Evolutionary conservation across 257 asterid species (phyloP).

Genomic region (Solanum piurae): DNA sequence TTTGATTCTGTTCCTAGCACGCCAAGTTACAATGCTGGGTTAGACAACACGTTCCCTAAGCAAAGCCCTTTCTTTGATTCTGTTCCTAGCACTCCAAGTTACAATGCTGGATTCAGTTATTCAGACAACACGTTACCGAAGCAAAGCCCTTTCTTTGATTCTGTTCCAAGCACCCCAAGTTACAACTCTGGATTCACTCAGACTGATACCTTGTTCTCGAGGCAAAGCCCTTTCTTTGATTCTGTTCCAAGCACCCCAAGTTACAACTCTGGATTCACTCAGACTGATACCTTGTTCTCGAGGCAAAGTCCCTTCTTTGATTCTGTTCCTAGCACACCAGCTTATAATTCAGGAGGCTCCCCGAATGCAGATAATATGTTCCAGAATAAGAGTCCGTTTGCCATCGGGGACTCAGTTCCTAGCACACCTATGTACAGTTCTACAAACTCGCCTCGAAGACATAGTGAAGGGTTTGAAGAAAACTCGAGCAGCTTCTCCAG

Average conservation of each 20-base stretch:
- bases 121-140: conserved; percentile 20
- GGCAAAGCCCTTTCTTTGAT: conserved; percentile 18
- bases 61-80: conserved; percentile 53
- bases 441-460: conserved; percentile 47
- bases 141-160: conserved; percentile 18
- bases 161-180: conserved; percentile 28
- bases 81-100: conserved; percentile 48
- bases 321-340: conserved; percentile 61
- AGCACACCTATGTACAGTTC: conserved; percentile 77
- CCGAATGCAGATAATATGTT: conserved; percentile 37
- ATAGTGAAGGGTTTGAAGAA: conserved; percentile 29
- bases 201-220: conserved; percentile 16
- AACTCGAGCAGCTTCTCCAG: conserved; percentile 51
- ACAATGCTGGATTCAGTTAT: conserved; percentile 17
- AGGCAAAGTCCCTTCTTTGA: conserved; percentile 49
- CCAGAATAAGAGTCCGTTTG: conserved; percentile 36
- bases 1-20: conserved; percentile 85
- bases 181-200: conserved; percentile 4
- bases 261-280: conserved; percentile 5
- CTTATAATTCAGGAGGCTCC: conserved; percentile 10
- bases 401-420: conserved; percentile 73
- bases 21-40: conserved; percentile 33
- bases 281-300: conserved; percentile 12
- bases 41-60: conserved; percentile 18
- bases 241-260: conserved; percentile 30